Evolutionary conservation across 176 grass and related monocot genomes (phyloP).

Genomic region (Raddia distichophylla): DNA sequence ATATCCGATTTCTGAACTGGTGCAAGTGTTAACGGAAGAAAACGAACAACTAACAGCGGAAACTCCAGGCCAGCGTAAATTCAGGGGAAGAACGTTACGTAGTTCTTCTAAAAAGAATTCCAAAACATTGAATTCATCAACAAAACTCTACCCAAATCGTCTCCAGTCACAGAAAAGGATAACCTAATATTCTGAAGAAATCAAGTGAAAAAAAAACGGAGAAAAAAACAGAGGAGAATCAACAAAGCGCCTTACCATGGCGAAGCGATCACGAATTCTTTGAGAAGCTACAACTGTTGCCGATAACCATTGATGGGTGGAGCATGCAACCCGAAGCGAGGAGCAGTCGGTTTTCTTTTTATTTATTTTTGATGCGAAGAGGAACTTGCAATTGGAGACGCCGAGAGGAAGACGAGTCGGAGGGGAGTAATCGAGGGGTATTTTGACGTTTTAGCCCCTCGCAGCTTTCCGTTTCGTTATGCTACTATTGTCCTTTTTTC

Average conservation of each 20-base stretch:
- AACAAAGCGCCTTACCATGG: constrained; percentile 51
- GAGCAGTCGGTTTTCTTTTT: constrained; percentile 6
- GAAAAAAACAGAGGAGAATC: constrained; percentile 32
- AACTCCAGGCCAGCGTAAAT: constrained; percentile 15
- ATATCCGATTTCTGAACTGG: neutral
- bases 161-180: neutral
- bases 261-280: constrained; percentile 25
- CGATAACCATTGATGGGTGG: constrained; percentile 9
- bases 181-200: constrained; percentile 13
- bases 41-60: constrained; percentile 24
- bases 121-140: neutral
- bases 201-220: neutral
- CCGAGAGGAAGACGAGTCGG: constrained; percentile 23
- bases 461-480: constrained; percentile 38
- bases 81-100: constrained; percentile 31
- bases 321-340: neutral
- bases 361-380: neutral
- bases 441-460: constrained; percentile 37
- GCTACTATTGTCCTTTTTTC: neutral
- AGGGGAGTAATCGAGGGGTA: constrained; percentile 43
- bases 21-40: neutral
- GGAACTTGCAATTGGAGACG: constrained; percentile 18
- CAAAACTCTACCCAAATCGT: neutral
- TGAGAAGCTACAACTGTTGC: neutral
- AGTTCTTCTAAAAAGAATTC: neutral